phyloP scores from a whole-genome alignment of 345 rosid genomes.

The Acer negundo region DNA sequence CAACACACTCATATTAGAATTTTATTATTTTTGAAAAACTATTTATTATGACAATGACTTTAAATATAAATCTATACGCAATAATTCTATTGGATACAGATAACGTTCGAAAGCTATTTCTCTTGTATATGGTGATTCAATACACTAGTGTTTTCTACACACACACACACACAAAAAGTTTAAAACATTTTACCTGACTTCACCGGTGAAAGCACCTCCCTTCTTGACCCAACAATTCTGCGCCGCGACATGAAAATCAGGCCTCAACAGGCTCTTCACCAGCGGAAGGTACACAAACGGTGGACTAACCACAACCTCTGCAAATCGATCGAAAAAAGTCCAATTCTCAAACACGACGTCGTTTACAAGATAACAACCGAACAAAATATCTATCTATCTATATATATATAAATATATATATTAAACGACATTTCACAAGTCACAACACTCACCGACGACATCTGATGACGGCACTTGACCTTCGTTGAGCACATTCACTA shows the following conservation, averaged over 20 bases:
- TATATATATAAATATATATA: no score
- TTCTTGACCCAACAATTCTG: constrained; percentile 97
- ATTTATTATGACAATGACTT: no score
- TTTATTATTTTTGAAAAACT: no score
- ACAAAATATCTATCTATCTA: no score
- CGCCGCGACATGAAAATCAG: constrained; percentile 83
- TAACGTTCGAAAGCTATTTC: no score
- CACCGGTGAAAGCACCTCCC: constrained; percentile 98
- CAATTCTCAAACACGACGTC: not conserved
- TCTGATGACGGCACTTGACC: constrained; percentile 72
- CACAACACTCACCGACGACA: constrained; percentile 63
- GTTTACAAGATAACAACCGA: not conserved
- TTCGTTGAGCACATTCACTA: constrained; percentile 63
- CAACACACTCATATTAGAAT: no score
- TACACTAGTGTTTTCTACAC: not conserved
- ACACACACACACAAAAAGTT: no score
- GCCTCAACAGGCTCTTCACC: constrained; percentile 62
- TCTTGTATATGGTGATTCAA: not conserved
- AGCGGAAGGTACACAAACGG: constrained; percentile 76
- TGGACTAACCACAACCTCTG: constrained; percentile 94
- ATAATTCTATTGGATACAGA: no score
- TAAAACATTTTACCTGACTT: constrained; percentile 56
- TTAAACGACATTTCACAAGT: not conserved
- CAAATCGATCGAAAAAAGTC: not conserved
- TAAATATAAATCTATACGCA: no score